Evolutionary conservation across 2,329 filamentous ascomycete genomes (phyloP).

Genomic region (Beauveria rudraprayagi): DNA sequence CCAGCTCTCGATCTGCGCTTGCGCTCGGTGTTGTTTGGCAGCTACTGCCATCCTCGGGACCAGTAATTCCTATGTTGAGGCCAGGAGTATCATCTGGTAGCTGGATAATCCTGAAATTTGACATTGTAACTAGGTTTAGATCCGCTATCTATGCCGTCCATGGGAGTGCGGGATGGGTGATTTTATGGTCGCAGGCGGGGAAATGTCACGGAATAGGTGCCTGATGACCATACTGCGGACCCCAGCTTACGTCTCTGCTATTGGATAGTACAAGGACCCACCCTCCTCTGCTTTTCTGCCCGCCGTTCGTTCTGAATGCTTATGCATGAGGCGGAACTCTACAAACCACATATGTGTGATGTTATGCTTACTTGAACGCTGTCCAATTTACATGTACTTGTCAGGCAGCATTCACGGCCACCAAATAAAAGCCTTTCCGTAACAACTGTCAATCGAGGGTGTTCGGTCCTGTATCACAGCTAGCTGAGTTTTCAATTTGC

Average conservation of each 20-base stretch:
- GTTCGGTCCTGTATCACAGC: background rate
- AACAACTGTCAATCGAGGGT: background rate
- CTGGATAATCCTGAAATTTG: background rate
- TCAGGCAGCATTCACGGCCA: background rate
- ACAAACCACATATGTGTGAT: background rate
- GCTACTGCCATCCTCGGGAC: background rate
- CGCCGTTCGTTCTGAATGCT: background rate
- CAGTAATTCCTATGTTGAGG: background rate
- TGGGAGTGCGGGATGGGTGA: background rate
- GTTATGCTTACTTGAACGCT: background rate
- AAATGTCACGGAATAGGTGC: background rate
- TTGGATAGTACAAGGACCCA: background rate
- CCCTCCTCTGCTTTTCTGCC: background rate
- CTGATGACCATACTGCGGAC: background rate
- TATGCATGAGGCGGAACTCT: background rate
- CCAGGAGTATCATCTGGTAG: background rate
- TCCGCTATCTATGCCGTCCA: background rate
- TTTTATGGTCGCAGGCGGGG: background rate
- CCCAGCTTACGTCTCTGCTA: background rate
- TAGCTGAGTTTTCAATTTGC: background rate
- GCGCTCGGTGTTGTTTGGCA: background rate
- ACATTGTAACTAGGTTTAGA: background rate
- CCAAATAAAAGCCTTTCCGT: background rate
- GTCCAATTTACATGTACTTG: background rate
- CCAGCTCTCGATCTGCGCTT: background rate